Base-by-base conservation (phyloP, 129 eudicot species). In the Pittosporum tobira region DNA sequence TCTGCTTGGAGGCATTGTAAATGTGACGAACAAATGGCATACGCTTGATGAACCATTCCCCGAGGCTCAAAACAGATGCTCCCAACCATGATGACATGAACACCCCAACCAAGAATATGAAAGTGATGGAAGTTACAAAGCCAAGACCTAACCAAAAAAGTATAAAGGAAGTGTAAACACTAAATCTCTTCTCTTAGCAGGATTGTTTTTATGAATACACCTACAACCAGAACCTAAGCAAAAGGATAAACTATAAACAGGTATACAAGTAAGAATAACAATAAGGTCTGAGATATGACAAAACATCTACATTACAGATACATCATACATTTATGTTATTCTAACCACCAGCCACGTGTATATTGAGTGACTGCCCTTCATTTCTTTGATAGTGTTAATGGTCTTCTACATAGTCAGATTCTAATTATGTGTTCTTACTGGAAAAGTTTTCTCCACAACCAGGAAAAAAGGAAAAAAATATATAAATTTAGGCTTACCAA, bases 61-160 rank as follows among this genome's bases (percentile, higher is more conserved):
- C 94, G 30, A 85, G 83, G 64, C 86, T 52, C 38, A 85, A 52
- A 64, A 85, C 89, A 27, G 94, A 85, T 34, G 94, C 73, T 13
- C 94, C 94, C 89, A 85, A 70, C 94, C 89, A 85, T 61, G 94
- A 85, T n/a, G 94, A 85, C 94, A 85, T 85, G 73, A 85, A 85
- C 40, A 85, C 89, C 38, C 94, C 88, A 42, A 85, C 77, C 72
- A 85, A 53, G 69, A 85, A 85, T 56, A 85, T 85, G 62, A 85
- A 85, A 37, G 89, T 76, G 73, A 85, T 76, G 6, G 94, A 85
- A 30, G 94, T 81, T 44, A 85, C 45, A 64, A 85, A 85, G 55
- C 94, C 94, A 28, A 85, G 69, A 62, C 94, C 94, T 85, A 23
- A 11, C 22, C 64, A 50, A 18, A 0, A 34, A 62, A n/a, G 52